Percentiles rank a stretch among this genome's conserved stretches.
Conservation (phyloP, 345 rosid species). For the Salix caprea region DNA sequence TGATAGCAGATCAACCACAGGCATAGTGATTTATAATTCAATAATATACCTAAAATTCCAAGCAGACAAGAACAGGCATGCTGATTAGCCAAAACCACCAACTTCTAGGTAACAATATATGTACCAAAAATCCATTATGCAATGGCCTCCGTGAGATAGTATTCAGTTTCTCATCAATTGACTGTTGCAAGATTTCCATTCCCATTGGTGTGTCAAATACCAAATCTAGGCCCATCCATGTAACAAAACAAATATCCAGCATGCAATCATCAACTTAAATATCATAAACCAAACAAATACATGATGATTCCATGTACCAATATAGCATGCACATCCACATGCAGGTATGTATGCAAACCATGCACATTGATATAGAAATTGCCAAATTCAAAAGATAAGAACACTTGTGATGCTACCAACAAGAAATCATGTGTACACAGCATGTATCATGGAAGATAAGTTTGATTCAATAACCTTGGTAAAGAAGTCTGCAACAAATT, state of each 20-base stretch:
- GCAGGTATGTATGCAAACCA: neutral
- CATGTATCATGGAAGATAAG: neutral
- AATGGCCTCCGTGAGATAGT: neutral
- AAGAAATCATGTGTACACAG: neutral
- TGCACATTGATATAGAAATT: neutral
- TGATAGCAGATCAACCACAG: neutral
- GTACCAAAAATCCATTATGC: neutral
- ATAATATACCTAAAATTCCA: neutral
- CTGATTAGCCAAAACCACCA: neutral
- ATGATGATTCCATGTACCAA: neutral
- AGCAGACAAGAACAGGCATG: neutral
- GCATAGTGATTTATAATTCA: neutral
- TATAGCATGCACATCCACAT: neutral
- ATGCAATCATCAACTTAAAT: neutral
- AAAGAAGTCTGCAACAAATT: conserved; percentile 61
- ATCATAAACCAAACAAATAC: neutral
- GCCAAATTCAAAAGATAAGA: neutral
- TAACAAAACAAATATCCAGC: neutral
- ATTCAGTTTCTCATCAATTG: neutral
- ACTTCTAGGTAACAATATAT: neutral
- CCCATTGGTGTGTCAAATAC: neutral
- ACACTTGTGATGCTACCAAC: neutral
- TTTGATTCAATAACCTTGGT: conserved; percentile 53
- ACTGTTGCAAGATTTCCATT: neutral
- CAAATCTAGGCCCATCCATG: neutral